Conservation (phyloP, 2,329 filamentous ascomycete genomes). For the Paecilomyces formosus region DNA sequence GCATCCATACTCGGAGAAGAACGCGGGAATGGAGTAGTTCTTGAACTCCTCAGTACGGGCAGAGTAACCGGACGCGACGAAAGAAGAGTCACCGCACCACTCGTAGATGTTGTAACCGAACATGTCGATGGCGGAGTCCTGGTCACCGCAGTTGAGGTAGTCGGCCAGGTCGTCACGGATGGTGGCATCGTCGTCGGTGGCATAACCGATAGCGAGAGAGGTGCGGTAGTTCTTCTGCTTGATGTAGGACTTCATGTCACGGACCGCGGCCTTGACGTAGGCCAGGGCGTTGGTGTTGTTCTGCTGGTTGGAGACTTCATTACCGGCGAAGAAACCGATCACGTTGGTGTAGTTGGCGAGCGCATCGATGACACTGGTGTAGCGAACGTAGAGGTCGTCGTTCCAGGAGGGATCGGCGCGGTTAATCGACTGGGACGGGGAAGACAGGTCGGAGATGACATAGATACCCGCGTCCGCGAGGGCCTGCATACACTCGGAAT, state of each 20-base stretch:
- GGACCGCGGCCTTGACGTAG: conserved; percentile 95
- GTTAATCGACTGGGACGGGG: conserved; percentile 78
- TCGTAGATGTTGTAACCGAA: conserved; percentile 99
- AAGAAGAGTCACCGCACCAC: conserved; percentile 86
- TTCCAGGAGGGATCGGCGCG: conserved; percentile 74
- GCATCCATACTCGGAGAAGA: conserved; percentile 99
- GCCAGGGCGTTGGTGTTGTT: conserved; percentile 87
- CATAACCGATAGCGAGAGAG: conserved; percentile 82
- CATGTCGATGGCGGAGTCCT: conserved; percentile 72
- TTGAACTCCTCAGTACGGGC: conserved; percentile 78
- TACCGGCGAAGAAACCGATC: conserved; percentile 96
- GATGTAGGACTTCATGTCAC: conserved; percentile 94
- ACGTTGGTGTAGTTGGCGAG: conserved; percentile 80
- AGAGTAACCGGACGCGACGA: conserved; percentile 68
- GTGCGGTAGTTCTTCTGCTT: conserved; percentile 64
- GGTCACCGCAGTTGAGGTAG: conserved; percentile 85
- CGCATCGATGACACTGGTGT: conserved; percentile 75
- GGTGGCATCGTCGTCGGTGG: conserved; percentile 81
- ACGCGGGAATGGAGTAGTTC: conserved; percentile 85
- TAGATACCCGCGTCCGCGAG: conserved; percentile 86
- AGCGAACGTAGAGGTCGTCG: conserved; percentile 67
- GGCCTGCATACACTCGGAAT: conserved; percentile 75
- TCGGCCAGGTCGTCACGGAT: conserved; percentile 76
- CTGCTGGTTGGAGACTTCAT: conserved; percentile 84
- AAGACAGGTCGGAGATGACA: conserved; percentile 81